These are phyloP conservation scores for Erucastrum elatum DNA, from an alignment of 345 rosid genomes.

Conservation along the genomic window DNA sequence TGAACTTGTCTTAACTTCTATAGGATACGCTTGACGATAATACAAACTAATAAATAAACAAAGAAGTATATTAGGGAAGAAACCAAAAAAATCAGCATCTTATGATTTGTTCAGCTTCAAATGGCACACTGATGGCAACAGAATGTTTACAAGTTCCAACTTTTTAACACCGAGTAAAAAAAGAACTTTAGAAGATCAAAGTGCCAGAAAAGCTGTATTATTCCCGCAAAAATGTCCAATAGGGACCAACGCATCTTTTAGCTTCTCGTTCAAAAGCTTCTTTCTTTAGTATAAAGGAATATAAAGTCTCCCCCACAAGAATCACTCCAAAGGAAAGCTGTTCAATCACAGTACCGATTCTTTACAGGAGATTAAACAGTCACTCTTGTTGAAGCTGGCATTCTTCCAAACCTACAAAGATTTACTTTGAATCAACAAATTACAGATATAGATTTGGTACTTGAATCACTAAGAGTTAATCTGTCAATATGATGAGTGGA, in stretches of 20 bases:
- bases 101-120: slow-evolving; percentile 27
- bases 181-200: slow-evolving; percentile 23
- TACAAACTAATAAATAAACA: background rate
- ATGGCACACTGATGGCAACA: background rate
- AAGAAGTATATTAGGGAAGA: background rate
- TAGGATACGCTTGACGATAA: slow-evolving; percentile 3
- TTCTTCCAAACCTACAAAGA: background rate
- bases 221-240: slow-evolving; percentile 26
- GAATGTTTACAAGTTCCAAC: slow-evolving; percentile 21
- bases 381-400: background rate
- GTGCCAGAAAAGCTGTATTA: slow-evolving; percentile 29
- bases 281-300: slow-evolving; percentile 29
- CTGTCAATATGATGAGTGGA: background rate
- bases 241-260: slow-evolving; percentile 37
- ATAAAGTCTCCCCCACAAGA: slow-evolving; percentile 2
- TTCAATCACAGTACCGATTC: slow-evolving; percentile 9
- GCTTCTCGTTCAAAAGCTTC: slow-evolving; percentile 28
- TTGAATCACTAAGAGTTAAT: slow-evolving; percentile 5
- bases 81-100: slow-evolving; percentile 32
- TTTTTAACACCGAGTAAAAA: background rate
- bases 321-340: slow-evolving; percentile 24
- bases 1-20: slow-evolving; percentile 22
- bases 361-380: slow-evolving; percentile 7
- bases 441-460: slow-evolving; percentile 14
- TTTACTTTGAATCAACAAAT: background rate